These are phyloP conservation scores for Diaporthe ilicicola DNA, from an alignment of 2,329 filamentous ascomycete genomes.

Conservation along the genomic window DNA sequence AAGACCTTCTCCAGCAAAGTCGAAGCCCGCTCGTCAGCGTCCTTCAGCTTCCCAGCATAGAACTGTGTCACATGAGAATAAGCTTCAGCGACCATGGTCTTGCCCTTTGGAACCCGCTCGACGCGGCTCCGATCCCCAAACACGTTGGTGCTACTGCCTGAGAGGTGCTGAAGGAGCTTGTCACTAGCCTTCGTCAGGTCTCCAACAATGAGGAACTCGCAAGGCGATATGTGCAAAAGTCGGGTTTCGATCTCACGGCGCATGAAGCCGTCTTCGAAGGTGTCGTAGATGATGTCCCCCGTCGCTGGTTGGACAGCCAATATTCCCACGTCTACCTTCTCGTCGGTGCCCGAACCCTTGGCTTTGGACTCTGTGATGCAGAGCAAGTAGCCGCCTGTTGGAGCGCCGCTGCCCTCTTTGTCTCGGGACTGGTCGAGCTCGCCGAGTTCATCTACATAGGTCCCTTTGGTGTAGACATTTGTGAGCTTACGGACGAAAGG, in stretches of 20 bases:
- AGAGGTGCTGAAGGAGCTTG: conserved; percentile 89
- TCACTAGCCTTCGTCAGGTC: conserved; percentile 90
- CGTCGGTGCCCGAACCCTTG: conserved; percentile 84
- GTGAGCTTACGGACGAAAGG: conserved; percentile 94
- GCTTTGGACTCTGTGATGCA: conserved; percentile 88
- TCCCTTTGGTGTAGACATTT: conserved; percentile 97
- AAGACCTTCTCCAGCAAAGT: conserved; percentile 86
- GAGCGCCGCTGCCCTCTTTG: conserved; percentile 53
- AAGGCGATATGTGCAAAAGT: conserved; percentile 93
- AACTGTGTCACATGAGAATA: conserved; percentile 92
- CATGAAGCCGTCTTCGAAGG: conserved; percentile 98
- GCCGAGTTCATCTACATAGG: conserved; percentile 93
- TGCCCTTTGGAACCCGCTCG: conserved; percentile 78
- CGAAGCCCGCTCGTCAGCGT: conserved; percentile 64
- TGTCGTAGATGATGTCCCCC: conserved; percentile 94
- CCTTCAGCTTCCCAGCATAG: conserved; percentile 86
- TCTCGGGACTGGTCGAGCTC: conserved; percentile 66
- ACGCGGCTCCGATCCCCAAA: conserved; percentile 91
- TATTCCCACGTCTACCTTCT: conserved; percentile 91
- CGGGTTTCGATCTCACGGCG: conserved; percentile 93
- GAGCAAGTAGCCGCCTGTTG: conserved; percentile 84
- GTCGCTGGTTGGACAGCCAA: conserved; percentile 95
- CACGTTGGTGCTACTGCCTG: conserved; percentile 87
- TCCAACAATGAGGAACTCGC: conserved; percentile 93
- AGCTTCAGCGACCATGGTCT: conserved; percentile 84